phyloP scores from a whole-genome alignment of 495 filamentous ascomycete species.

The Beverwykella pulmonaria region DNA sequence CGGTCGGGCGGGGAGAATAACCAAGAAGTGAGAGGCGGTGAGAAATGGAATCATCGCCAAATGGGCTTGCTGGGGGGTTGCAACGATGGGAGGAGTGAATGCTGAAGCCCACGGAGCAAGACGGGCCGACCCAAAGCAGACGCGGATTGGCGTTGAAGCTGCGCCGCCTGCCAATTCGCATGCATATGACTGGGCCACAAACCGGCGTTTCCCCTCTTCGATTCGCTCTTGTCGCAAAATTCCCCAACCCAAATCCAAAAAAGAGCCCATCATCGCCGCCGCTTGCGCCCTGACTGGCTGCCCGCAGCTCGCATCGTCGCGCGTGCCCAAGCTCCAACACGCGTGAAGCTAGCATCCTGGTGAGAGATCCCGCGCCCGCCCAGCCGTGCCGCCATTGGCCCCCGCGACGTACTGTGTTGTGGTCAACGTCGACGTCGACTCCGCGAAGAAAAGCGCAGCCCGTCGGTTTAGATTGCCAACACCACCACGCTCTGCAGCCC shows the following conservation, averaged over 20 bases:
- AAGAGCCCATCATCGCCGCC: conserved; percentile 5
- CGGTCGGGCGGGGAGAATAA: no score
- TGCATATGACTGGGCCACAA: conserved; percentile 4
- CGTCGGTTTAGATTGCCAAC: conserved; percentile 29
- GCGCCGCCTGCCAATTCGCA: neutral
- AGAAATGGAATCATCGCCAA: no score
- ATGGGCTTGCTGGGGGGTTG: no score
- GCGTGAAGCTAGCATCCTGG: conserved; percentile 13
- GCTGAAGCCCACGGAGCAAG: neutral
- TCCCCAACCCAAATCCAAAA: neutral
- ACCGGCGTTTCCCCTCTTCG: neutral
- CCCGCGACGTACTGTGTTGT: conserved; percentile 15
- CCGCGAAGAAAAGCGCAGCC: conserved; percentile 18
- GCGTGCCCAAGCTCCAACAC: conserved; percentile 9
- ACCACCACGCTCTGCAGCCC: conserved; percentile 16
- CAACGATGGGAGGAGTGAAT: no score
- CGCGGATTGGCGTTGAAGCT: neutral
- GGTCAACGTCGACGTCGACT: conserved; percentile 13
- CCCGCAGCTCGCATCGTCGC: neutral
- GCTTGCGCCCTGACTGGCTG: conserved; percentile 26
- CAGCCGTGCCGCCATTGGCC: conserved; percentile 23
- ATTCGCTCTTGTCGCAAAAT: conserved; percentile 20
- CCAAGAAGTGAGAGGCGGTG: neutral
- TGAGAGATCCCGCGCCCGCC: conserved; percentile 27
- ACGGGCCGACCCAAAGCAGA: neutral